Evolutionary conservation across 495 filamentous ascomycete genomes (phyloP), one percentile per base, ranked within the genome.

Genomic region (Penicillium subrubescens): DNA sequence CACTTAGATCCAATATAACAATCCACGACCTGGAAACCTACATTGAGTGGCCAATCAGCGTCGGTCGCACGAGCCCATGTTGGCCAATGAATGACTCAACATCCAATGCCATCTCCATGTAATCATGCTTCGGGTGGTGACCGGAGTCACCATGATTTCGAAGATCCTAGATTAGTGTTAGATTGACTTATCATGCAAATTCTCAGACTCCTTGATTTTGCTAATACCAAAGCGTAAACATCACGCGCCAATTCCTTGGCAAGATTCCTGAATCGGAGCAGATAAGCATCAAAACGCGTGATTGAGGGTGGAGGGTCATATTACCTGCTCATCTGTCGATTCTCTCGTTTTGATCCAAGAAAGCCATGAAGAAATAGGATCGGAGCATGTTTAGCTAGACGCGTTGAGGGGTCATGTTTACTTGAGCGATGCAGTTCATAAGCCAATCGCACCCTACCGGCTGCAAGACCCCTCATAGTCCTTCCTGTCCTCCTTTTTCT

Each of bases 261-360:
- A 55, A 57, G 29, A 31, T 37, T 41, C 54, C 60, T 61, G 11
- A 34, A 35, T 48, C 23, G n/a, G 39, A 73, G 82, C 71, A 78
- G 90, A 88, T 61, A 93, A 65, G 1, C 90, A 74, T 92, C 93
- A 52, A 92, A 84, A 27, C 53, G n/a, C 33, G 19, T 35, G 1
- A 4, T 19, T 56, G 23, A 3, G 7, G 7, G 12, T 1, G 3
- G 23, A 17, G 2, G 86, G 15, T 8, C 12, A 2, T 17, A 88
- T 84, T 84, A 94, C 92, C 91, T 94, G 88, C 92, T 94, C 67
- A 95, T 91, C 75, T 83, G 90, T 79, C 91, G 77, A 68, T 95
- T 92, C 71, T 96, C 96, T 82, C 89, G 90, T 77, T 70, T 70
- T 27, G 67, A 70, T 6, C 64, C 67, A 11, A 70, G 64, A 31